phyloP scores from a whole-genome alignment of 2,329 filamentous ascomycete genomes.

The Zymoseptoria brevis region DNA sequence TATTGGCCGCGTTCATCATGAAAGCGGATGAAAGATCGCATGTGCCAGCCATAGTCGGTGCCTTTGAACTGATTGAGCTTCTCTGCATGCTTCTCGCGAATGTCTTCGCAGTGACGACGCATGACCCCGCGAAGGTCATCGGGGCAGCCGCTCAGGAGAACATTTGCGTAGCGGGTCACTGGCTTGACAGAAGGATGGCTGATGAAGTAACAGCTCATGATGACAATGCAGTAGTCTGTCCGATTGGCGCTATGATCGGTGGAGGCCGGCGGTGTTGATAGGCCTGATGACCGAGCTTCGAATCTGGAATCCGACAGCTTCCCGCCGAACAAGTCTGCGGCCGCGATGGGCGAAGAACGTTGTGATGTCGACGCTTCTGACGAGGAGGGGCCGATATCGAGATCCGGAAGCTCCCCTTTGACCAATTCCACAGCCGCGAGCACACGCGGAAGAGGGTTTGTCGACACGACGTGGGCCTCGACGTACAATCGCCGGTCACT shows the following conservation, averaged over 20 bases:
- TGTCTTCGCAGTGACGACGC: not conserved
- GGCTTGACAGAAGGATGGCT: not conserved
- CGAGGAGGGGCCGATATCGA: not conserved
- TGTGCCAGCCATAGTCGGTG: not conserved
- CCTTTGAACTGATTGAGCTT: not conserved
- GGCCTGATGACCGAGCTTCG: not conserved
- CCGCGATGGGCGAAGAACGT: not conserved
- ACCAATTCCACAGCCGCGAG: not conserved
- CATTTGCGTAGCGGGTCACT: not conserved
- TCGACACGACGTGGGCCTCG: not conserved
- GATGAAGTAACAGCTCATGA: not conserved
- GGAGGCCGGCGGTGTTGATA: not conserved
- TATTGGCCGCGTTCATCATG: not conserved
- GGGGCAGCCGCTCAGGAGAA: not conserved
- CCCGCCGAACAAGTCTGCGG: not conserved
- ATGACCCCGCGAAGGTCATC: not conserved
- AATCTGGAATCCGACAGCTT: not conserved
- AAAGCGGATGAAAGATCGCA: not conserved
- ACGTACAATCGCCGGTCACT: not conserved
- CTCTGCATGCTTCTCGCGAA: not conserved
- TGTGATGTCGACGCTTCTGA: not conserved
- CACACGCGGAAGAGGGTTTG: not conserved
- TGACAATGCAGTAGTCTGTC: not conserved
- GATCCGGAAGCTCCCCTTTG: not conserved
- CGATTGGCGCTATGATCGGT: not conserved